Conservation (phyloP, 2,329 filamentous ascomycete genomes). For the Hawksworthiomyces lignivorus region DNA sequence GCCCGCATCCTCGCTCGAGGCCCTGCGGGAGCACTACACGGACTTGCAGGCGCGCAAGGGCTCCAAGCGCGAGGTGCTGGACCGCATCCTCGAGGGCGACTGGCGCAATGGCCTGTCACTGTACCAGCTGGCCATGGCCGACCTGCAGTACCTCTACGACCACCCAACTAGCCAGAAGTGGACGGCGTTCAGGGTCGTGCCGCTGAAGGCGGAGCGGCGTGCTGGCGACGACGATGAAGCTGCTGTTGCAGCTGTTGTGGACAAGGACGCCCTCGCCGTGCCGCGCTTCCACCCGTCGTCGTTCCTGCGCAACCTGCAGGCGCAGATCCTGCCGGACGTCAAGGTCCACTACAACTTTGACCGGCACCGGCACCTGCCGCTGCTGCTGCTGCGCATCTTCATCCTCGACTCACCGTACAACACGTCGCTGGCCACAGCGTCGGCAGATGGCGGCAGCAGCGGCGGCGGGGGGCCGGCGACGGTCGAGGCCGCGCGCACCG, state of each 20-base stretch:
- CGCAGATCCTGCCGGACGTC: conserved; percentile 66
- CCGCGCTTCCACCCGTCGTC: conserved; percentile 74
- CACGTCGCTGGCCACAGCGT: conserved; percentile 40
- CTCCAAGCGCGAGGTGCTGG: conserved; percentile 55
- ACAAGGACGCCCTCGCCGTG: conserved; percentile 40
- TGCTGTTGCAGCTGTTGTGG: conserved; percentile 30
- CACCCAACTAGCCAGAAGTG: conserved; percentile 57
- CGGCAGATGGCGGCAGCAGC: conserved; percentile 16
- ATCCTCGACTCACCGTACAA: conserved; percentile 77
- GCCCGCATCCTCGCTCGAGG: conserved; percentile 55
- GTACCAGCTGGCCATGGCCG: conserved; percentile 62
- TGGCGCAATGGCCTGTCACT: conserved; percentile 58
- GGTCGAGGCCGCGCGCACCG: conserved; percentile 59
- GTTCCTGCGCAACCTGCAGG: conserved; percentile 69
- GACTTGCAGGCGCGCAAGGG: conserved; percentile 53
- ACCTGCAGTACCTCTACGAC: conserved; percentile 58
- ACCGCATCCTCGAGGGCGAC: conserved; percentile 59
- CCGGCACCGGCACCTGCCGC: conserved; percentile 58
- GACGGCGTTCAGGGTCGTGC: conserved; percentile 53
- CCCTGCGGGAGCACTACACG: conserved; percentile 58
- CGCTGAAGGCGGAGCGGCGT: conserved; percentile 32
- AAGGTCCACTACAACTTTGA: conserved; percentile 80
- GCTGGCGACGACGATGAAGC: not conserved
- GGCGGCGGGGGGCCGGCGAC: conserved; percentile 28
- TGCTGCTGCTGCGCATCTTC: conserved; percentile 71